Evolutionary conservation across 306 rosid genomes (phyloP).

Genomic region (Citrullus mucosospermus): DNA sequence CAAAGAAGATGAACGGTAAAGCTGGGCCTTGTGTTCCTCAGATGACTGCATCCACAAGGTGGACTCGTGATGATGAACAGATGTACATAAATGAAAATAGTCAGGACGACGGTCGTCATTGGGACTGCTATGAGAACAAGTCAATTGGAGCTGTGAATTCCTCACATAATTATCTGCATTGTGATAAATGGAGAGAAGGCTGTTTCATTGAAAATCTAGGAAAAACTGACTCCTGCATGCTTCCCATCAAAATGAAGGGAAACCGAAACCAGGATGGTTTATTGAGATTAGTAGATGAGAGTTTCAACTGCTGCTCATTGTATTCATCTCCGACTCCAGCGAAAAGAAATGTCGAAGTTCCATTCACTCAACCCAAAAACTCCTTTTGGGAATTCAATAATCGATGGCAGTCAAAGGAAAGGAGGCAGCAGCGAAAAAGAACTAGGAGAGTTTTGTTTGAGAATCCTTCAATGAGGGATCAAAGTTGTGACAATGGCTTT

Average conservation of each 20-base stretch:
- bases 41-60: neutral
- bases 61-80: neutral
- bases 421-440: constrained; percentile 25
- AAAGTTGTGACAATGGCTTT: neutral
- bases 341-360: constrained; percentile 19
- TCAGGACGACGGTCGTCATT: neutral
- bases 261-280: neutral
- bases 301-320: constrained; percentile 17
- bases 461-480: neutral
- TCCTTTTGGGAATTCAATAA: constrained; percentile 36
- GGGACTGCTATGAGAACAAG: neutral
- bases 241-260: neutral
- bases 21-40: neutral
- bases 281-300: neutral
- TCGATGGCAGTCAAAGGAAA: constrained; percentile 23
- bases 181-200: constrained; percentile 19
- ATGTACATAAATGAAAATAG: neutral
- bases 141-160: constrained; percentile 12
- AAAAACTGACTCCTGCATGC: constrained; percentile 13
- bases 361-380: constrained; percentile 40
- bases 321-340: constrained; percentile 29
- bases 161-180: constrained; percentile 14
- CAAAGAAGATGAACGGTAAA: neutral
- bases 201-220: constrained; percentile 1
- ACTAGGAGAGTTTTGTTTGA: neutral